Base-by-base conservation (phyloP, 768 basidiomycete genomes). In the Podaxis rugospora region DNA sequence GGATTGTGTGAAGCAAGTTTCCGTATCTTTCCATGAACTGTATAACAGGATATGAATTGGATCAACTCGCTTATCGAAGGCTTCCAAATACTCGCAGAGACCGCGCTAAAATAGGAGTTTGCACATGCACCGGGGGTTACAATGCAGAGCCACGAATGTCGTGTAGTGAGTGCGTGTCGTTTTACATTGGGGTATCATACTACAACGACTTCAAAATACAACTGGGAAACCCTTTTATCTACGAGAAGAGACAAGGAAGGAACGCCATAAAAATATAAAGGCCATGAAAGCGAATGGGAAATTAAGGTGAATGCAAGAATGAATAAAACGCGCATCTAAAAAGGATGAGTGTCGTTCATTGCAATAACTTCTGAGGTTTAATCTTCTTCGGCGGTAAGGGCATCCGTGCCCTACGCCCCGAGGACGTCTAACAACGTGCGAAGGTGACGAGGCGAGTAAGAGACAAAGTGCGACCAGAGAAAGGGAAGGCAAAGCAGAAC, bases 391-490 rank as follows among this genome's bases (percentile, higher is more conserved):
- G 23, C 5, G 9, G 39, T n/a, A 23, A 25, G 5, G 32, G 35
- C 49, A 18, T 23, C 49, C 16, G 3, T 11, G 23, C 21, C 57
- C 36, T 51, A 28, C 7, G 28, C 23, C 44, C 16, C 21, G 21
- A 57, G 21, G 35, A 50, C 35, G 35, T 36, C 57, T 49, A 50
- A 51, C 46, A 50, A 23, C n/a, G 36, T 28, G 40, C n/a, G 27
- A 21, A 37, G 50, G 37, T 35, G 13, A 13, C 28, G 1, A n/a
- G 9, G 13, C 28, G 28, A 27, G n/a, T 25, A 25, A 2, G 25
- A 23, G 57, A 23, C n/a, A 18, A 55, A 50, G 18, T 47, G 46
- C 37, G 73, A 78, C 66, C 66, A 75, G 78, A 82, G 55, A 44
- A 40, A 27, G 47, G 21, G 42, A n/a, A 50, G 9, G 59, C 16